Evolutionary conservation across 306 rosid species (phyloP).

Genomic region (Sesbania bispinosa): DNA sequence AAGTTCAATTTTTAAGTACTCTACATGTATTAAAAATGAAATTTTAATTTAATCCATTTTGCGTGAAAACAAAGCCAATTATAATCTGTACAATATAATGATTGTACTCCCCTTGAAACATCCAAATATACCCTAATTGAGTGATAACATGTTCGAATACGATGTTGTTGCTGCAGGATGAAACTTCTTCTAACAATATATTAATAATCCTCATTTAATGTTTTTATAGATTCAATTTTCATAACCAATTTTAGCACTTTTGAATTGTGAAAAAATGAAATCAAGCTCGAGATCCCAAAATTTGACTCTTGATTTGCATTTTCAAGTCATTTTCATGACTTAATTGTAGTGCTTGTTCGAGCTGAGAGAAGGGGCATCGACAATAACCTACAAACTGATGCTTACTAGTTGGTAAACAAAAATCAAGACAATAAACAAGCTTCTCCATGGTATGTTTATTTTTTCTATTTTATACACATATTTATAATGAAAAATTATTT

Average conservation of each 20-base stretch:
- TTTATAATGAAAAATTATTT: not conserved
- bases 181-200: not conserved
- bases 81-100: no score
- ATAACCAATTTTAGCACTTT: not conserved
- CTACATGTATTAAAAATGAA: no score
- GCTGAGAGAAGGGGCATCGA: no score
- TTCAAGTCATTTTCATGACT: not conserved
- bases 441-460: not conserved
- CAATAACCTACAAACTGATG: not conserved
- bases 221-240: not conserved
- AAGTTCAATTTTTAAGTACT: no score
- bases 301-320: not conserved
- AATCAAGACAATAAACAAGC: no score
- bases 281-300: not conserved
- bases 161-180: not conserved
- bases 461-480: not conserved
- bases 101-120: not conserved
- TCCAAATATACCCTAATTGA: not conserved
- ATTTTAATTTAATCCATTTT: no score
- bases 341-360: not conserved
- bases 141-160: not conserved
- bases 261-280: no score
- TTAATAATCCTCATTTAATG: not conserved
- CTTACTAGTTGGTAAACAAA: no score
- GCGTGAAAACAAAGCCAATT: no score